Evolutionary conservation across 768 basidiomycete genomes (phyloP).

Genomic region (Hirschioporus abietinus): DNA sequence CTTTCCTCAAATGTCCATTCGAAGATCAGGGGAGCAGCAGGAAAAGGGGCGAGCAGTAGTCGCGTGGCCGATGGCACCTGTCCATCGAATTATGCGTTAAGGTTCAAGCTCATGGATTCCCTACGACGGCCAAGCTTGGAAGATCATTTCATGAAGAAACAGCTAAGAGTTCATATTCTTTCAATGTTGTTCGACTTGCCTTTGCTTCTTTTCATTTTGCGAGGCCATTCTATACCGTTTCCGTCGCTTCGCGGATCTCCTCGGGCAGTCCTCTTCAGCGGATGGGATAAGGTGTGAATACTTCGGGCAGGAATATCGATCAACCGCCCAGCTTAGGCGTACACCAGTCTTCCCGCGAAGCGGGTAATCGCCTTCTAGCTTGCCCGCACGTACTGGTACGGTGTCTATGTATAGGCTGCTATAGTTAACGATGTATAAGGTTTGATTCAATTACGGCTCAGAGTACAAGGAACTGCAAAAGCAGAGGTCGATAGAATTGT

Average conservation of each 20-base stretch:
- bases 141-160: neutral
- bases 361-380: neutral
- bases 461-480: neutral
- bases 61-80: neutral
- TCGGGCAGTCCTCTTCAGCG: neutral
- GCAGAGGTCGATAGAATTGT: neutral
- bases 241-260: neutral
- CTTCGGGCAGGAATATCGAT: neutral
- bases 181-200: neutral
- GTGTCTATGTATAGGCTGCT: neutral
- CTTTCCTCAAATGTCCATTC: neutral
- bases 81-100: neutral
- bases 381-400: too few relatives aligned
- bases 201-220: neutral
- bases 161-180: neutral
- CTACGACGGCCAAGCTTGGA: neutral
- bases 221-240: neutral
- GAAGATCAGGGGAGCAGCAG: neutral
- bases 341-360: neutral
- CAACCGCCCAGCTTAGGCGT: too few relatives aligned
- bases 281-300: neutral
- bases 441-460: too few relatives aligned
- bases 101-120: neutral
- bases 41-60: neutral
- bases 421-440: too few relatives aligned